Conservation (phyloP, 192 early-diverging fungal species). For the Neocallimastix lanati region DNA sequence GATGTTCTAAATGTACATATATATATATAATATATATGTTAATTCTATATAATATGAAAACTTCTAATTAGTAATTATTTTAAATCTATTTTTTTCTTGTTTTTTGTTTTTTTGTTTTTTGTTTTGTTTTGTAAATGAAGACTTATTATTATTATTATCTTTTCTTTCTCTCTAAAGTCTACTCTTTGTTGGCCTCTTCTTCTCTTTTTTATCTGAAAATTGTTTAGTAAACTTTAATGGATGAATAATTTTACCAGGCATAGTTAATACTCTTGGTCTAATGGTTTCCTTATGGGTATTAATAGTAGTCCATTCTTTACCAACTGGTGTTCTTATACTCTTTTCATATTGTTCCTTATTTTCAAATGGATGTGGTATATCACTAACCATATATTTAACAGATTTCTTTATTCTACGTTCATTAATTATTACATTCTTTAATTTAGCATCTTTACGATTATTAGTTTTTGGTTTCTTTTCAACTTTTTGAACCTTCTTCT, state of each 20-base stretch:
- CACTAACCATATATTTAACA: constrained; percentile 46
- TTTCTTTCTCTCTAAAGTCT: background rate
- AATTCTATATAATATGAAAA: too few species aligned
- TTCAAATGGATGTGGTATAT: constrained; percentile 71
- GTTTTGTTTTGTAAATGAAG: too few species aligned
- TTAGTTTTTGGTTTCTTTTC: constrained; percentile 17
- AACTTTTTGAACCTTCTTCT: constrained; percentile 30
- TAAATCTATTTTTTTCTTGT: too few species aligned
- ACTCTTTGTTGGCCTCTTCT: background rate
- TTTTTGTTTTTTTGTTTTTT: too few species aligned
- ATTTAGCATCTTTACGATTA: constrained; percentile 39
- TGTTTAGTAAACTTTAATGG: constrained; percentile 25
- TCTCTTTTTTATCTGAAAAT: background rate
- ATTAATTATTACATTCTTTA: constrained; percentile 82
- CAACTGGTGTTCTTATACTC: constrained; percentile 64
- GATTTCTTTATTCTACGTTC: constrained; percentile 68
- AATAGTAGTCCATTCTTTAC: constrained; percentile 88
- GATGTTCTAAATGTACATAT: too few species aligned
- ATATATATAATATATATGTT: too few species aligned
- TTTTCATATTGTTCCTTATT: constrained; percentile 76
- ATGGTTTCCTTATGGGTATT: constrained; percentile 50
- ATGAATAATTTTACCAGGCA: constrained; percentile 71
- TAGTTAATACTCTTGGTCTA: constrained; percentile 63
- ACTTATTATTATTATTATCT: too few species aligned
- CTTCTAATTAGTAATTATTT: too few species aligned